phyloP scores from a whole-genome alignment of 257 asterid genomes.

The Penstemon barbatus region DNA sequence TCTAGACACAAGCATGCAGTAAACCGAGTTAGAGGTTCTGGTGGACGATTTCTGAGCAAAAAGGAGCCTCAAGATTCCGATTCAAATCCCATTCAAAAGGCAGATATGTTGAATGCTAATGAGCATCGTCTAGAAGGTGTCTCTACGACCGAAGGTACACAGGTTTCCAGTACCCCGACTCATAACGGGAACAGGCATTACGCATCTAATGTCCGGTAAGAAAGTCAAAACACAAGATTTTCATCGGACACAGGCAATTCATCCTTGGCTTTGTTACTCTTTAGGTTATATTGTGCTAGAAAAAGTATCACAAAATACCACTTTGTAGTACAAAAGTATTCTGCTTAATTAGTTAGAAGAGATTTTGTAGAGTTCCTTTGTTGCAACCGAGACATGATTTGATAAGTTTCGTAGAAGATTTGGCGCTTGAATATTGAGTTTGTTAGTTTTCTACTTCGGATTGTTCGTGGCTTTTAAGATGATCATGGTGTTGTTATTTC shows the following conservation, averaged over 20 bases:
- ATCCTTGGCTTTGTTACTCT: constrained; percentile 87
- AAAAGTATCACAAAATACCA: constrained; percentile 10
- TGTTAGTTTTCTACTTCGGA: no score
- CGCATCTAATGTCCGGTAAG: constrained; percentile 72
- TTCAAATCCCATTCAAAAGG: constrained; percentile 26
- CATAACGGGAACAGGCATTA: constrained; percentile 49
- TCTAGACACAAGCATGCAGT: constrained; percentile 93
- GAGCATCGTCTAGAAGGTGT: constrained; percentile 25
- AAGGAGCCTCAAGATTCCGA: constrained; percentile 55
- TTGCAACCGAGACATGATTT: no score
- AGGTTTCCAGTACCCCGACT: constrained; percentile 23
- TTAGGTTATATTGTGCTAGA: constrained; percentile 24
- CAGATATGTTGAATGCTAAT: constrained; percentile 12
- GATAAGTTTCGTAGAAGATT: no score
- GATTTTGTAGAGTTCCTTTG: no score
- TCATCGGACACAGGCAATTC: constrained; percentile 74
- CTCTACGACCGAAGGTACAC: constrained; percentile 24
- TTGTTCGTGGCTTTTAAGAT: no score
- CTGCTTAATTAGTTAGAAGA: no score
- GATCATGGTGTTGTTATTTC: no score
- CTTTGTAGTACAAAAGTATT: background rate
- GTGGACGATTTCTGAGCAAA: constrained; percentile 90
- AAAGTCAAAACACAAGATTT: constrained; percentile 16
- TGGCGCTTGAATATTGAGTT: no score
- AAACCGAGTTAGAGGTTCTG: constrained; percentile 84